Conservation (phyloP, 768 basidiomycete genomes). For the Pisolithus sp. region DNA sequence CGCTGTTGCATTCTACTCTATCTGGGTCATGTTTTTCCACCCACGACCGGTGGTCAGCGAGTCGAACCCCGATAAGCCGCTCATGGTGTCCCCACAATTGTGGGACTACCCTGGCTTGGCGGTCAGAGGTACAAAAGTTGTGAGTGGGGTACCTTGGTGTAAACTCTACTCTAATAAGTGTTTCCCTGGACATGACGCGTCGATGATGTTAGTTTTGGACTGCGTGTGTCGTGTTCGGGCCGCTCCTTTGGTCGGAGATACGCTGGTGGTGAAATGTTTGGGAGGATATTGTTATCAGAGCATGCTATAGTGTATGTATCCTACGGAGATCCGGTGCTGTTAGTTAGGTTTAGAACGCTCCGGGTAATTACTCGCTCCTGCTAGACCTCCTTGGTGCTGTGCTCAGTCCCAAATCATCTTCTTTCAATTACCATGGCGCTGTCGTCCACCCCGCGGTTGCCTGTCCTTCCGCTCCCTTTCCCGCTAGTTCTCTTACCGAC, state of each 20-base stretch:
- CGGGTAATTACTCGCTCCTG: too few relatives aligned
- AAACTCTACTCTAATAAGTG: too few relatives aligned
- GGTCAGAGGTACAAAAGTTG: slow-evolving; percentile 60
- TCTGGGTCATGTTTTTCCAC: slow-evolving; percentile 82
- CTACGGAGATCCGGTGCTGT: too few relatives aligned
- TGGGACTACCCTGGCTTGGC: slow-evolving; percentile 65
- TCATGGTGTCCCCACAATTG: slow-evolving; percentile 37
- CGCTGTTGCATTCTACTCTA: slow-evolving; percentile 88
- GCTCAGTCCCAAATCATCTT: neutral
- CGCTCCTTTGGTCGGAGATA: slow-evolving; percentile 83
- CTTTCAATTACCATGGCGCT: slow-evolving; percentile 6
- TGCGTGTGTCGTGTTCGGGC: slow-evolving; percentile 83
- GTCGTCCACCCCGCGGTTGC: slow-evolving; percentile 39
- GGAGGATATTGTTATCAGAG: too few relatives aligned
- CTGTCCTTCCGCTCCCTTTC: slow-evolving; percentile 61
- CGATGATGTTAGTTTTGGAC: slow-evolving; percentile 65
- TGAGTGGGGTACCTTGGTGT: slow-evolving; percentile 36
- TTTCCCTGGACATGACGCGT: neutral
- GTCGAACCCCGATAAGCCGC: slow-evolving; percentile 29
- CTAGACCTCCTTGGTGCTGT: too few relatives aligned
- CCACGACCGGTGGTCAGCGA: slow-evolving; percentile 26
- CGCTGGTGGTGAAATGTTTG: slow-evolving; percentile 49
- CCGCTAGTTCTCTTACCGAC: slow-evolving; percentile 74
- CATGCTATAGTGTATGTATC: too few relatives aligned
- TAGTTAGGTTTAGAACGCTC: too few relatives aligned